These are phyloP conservation scores for Wickerhamomyces silvicola DNA, from an alignment of 805 yeast species.

Conservation along the genomic window DNA sequence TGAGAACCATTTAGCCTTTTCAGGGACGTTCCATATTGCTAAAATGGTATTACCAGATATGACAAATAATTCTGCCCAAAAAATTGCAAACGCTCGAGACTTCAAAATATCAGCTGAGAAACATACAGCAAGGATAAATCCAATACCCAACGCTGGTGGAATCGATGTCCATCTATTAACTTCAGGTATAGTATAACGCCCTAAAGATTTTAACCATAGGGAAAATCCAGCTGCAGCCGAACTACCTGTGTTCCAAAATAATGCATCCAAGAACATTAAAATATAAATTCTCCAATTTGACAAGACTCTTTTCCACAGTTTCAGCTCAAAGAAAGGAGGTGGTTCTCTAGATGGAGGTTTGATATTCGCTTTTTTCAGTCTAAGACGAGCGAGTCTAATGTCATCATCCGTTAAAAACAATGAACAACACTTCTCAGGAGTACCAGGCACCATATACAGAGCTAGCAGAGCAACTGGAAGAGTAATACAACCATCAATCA, in stretches of 20 bases:
- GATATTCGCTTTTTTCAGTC: constrained; percentile 34
- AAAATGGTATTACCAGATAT: constrained; percentile 38
- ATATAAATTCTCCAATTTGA: constrained; percentile 51
- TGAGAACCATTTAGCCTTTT: constrained; percentile 49
- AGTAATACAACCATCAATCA: constrained; percentile 41
- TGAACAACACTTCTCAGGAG: constrained; percentile 54
- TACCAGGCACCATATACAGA: constrained; percentile 53
- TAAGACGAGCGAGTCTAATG: constrained; percentile 40
- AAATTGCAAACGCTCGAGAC: constrained; percentile 36
- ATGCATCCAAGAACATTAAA: constrained; percentile 38
- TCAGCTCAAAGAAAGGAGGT: constrained; percentile 31
- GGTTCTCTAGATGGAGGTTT: constrained; percentile 26
- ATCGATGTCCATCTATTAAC: constrained; percentile 36
- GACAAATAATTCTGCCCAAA: constrained; percentile 37
- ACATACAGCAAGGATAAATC: constrained; percentile 2
- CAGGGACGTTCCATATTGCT: constrained; percentile 47
- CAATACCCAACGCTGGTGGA: constrained; percentile 27
- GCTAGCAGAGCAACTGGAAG: constrained; percentile 52
- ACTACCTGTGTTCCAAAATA: constrained; percentile 55
- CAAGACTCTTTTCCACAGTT: constrained; percentile 48
- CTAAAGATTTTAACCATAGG: constrained; percentile 41
- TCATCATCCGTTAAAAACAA: constrained; percentile 49
- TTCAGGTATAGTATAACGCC: constrained; percentile 28
- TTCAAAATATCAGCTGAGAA: constrained; percentile 26
- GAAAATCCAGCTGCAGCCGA: constrained; percentile 40